Base-by-base conservation (phyloP, 2,329 filamentous ascomycete genomes). In the Penicillium sp. region DNA sequence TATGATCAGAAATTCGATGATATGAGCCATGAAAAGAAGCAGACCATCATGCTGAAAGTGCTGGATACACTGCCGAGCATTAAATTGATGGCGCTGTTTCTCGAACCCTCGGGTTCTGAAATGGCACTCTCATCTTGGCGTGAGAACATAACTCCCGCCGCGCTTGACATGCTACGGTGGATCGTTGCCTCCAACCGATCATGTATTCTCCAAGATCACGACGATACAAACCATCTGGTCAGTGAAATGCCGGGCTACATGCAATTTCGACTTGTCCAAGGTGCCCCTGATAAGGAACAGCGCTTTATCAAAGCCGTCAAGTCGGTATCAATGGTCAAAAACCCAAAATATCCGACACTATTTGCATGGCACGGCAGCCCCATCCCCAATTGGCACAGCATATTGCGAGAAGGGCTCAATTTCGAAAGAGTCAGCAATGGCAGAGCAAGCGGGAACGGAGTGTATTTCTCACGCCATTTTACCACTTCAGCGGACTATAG, bases 171-270 rank as follows among this genome's bases (percentile, higher is more conserved):
- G 0, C 75, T 97, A 20, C 83, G 89, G 49, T 97, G 92, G 92
- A 89, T 96, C 57, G 84, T 97, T 55, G 89, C 92, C 0, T 96
- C 92, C 0, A 96, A 96, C 65, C 82, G 90, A 44, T 93, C 92
- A 0, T 92, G 88, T 63, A 94, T 97, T 57, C 80, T 93, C 44
- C 86, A 93, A 62, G 86, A 94, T 15, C 73, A 74, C 40, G 45
- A 57, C 7, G 37, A 67, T 22, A 57, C 60, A 29, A 75, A 77
- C 33, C 79, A 86, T 58, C 80, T 79, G 11, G 81, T 94, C 2
- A 77, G 76, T 23, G 87, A 87, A 0, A 85, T 93, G 76, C 66
- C 78, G 0, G 78, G 74, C 2, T 93, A 86, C 81, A 79, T 90
- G 54, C 92, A 96, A 70, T 97, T 96, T 66, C 84, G 90, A 26